Evolutionary conservation across 371 early-diverging fungal species (phyloP).

Genomic region (Amoeboradix gromovi): DNA sequence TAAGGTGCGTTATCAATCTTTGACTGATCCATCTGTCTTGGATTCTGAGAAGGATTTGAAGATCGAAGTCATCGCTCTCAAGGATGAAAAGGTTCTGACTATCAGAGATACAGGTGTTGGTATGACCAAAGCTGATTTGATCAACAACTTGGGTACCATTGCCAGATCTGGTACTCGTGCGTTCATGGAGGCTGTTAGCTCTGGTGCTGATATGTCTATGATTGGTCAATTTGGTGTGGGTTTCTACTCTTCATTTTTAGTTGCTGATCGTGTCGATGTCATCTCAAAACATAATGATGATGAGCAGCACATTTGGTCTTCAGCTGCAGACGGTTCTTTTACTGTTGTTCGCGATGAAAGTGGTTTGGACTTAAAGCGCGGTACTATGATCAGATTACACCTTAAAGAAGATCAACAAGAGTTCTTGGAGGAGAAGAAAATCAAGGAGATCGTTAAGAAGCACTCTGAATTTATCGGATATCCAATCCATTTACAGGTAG

Average conservation of each 20-base stretch:
- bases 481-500: slow-evolving; percentile 41
- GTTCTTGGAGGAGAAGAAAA: slow-evolving; percentile 32
- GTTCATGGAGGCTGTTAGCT: slow-evolving; percentile 29
- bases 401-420: slow-evolving; percentile 59
- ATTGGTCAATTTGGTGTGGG: slow-evolving; percentile 97
- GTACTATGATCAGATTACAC: slow-evolving; percentile 63
- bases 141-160: slow-evolving; percentile 75
- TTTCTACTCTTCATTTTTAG: slow-evolving; percentile 71
- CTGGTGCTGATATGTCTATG: slow-evolving; percentile 18
- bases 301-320: slow-evolving; percentile 64
- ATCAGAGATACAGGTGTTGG: slow-evolving; percentile 84
- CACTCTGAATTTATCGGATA: slow-evolving; percentile 75
- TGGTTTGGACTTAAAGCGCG: slow-evolving; percentile 39
- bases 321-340: slow-evolving; percentile 57
- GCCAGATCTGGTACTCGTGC: slow-evolving; percentile 40
- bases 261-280: slow-evolving; percentile 84
- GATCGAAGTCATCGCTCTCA: slow-evolving; percentile 40
- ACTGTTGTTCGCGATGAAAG: slow-evolving; percentile 62
- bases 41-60: slow-evolving; percentile 24
- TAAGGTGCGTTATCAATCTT: slow-evolving; percentile 51
- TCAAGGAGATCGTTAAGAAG: slow-evolving; percentile 38
- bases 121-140: slow-evolving; percentile 70
- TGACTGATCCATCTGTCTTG: slow-evolving; percentile 32
- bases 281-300: slow-evolving; percentile 51
- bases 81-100: slow-evolving; percentile 27